phyloP scores from a whole-genome alignment of 345 rosid species.

The Camelina laxa region DNA sequence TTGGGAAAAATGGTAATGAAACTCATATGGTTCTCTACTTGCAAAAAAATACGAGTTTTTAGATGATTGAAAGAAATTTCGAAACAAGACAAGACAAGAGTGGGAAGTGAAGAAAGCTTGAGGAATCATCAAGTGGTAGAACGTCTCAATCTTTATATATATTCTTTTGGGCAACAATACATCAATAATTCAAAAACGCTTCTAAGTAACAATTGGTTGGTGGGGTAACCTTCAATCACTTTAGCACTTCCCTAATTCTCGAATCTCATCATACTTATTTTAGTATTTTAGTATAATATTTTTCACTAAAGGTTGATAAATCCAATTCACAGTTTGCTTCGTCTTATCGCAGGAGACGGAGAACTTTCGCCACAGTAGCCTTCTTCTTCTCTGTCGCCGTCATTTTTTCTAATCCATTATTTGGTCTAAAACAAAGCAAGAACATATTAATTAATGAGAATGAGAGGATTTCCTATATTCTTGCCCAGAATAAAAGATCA shows the following conservation, averaged over 20 bases:
- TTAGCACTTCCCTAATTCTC: slow-evolving; percentile 13
- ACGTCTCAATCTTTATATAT: slow-evolving; percentile 11
- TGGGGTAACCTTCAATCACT: slow-evolving; percentile 35
- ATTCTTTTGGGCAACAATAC: slow-evolving; percentile 1
- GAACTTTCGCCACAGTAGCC: too few relatives aligned
- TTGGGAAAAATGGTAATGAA: not conserved
- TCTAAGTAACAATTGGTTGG: slow-evolving; percentile 31
- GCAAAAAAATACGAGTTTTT: not conserved
- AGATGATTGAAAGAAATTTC: too few relatives aligned
- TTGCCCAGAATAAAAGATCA: too few relatives aligned
- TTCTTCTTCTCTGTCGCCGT: too few relatives aligned
- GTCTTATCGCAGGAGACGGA: too few relatives aligned
- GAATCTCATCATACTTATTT: slow-evolving; percentile 34
- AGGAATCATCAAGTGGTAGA: slow-evolving; percentile 28
- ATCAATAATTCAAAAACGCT: not conserved
- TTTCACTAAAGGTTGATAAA: too few relatives aligned
- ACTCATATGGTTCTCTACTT: not conserved
- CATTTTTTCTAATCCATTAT: too few relatives aligned
- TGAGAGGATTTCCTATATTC: too few relatives aligned
- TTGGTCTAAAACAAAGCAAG: too few relatives aligned
- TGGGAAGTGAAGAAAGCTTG: slow-evolving; percentile 21
- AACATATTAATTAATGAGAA: too few relatives aligned
- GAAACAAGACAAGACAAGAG: not conserved
- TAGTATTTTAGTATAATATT: too few relatives aligned
- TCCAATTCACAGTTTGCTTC: too few relatives aligned